Percentiles rank a stretch among this genome's conserved stretches.
Evolutionary conservation across 2,329 filamentous ascomycete species (phyloP).

Genomic region (Blastomyces parvus): DNA sequence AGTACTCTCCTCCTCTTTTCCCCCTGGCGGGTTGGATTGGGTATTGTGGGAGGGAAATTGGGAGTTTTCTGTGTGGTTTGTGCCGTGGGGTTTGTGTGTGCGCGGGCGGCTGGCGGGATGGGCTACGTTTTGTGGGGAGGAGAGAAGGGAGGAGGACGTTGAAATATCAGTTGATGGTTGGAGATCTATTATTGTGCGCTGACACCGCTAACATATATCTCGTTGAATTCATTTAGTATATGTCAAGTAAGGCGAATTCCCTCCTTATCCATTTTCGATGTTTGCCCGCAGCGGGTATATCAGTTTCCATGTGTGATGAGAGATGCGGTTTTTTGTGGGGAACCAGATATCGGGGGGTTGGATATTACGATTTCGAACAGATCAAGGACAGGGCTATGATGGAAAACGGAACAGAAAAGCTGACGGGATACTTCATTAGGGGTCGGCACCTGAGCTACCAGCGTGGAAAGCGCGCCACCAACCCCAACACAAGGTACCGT

Average conservation of each 20-base stretch:
- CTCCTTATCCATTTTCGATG: slow-evolving; percentile 5
- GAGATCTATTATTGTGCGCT: slow-evolving; percentile 8
- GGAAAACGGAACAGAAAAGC: slow-evolving; percentile 13
- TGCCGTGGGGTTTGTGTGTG: not conserved
- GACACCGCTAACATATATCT: slow-evolving; percentile 14
- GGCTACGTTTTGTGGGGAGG: not conserved
- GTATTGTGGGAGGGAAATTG: not conserved
- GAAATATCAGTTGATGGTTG: not conserved
- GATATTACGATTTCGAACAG: not conserved
- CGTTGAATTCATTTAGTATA: slow-evolving; percentile 52
- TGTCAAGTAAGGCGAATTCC: slow-evolving; percentile 64
- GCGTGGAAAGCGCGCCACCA: slow-evolving; percentile 84
- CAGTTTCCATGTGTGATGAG: not conserved
- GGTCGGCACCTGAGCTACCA: slow-evolving; percentile 98
- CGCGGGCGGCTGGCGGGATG: not conserved
- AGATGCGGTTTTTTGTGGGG: not conserved
- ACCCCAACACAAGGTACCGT: slow-evolving; percentile 62
- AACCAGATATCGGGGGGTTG: not conserved
- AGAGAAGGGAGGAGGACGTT: not conserved
- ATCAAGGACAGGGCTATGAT: not conserved
- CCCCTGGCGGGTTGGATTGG: not conserved
- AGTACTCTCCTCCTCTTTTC: slow-evolving; percentile 32
- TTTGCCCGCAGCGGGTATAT: not conserved
- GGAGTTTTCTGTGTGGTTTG: not conserved
- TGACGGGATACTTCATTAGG: slow-evolving; percentile 43